These are phyloP conservation scores for Incumbomyces lentus DNA, from an alignment of 2,329 filamentous ascomycete species.

Conservation along the genomic window DNA sequence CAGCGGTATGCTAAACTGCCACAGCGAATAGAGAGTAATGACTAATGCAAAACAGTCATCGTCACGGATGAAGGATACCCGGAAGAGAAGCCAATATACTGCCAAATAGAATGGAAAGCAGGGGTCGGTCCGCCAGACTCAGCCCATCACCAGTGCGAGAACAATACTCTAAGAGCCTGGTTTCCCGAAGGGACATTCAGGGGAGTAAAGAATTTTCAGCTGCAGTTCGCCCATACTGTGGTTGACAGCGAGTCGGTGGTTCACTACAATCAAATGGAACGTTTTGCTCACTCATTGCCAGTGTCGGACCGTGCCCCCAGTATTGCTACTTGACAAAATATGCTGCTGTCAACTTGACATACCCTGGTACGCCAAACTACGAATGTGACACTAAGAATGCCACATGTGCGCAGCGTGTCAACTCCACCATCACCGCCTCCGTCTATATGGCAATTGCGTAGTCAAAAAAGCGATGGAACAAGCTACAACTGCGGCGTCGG, in stretches of 20 bases:
- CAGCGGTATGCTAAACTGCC: conserved; percentile 10
- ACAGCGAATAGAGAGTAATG: neutral
- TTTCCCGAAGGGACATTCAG: conserved; percentile 11
- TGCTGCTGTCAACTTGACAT: conserved; percentile 13
- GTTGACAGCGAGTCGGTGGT: conserved; percentile 15
- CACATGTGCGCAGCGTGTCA: conserved; percentile 11
- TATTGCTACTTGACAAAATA: conserved; percentile 14
- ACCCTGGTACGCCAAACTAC: conserved; percentile 12
- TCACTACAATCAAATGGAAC: neutral
- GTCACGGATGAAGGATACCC: conserved; percentile 19
- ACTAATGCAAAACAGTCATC: conserved; percentile 10
- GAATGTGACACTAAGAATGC: conserved; percentile 14
- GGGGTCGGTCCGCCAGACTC: conserved; percentile 10
- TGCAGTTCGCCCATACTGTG: conserved; percentile 15
- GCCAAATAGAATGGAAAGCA: conserved; percentile 17
- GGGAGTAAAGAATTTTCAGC: conserved; percentile 14
- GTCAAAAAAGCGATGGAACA: no score
- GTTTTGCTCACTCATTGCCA: neutral
- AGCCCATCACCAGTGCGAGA: conserved; percentile 4
- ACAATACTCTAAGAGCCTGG: conserved; percentile 5
- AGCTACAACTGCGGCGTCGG: no score
- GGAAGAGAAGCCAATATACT: conserved; percentile 11
- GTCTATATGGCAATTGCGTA: conserved; percentile 11
- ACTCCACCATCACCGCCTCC: conserved; percentile 12
- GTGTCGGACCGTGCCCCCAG: neutral